Evolutionary conservation across 2,329 filamentous ascomycete genomes (phyloP), one percentile per base, ranked within the genome.

Genomic region (Talaromyces sp.): DNA sequence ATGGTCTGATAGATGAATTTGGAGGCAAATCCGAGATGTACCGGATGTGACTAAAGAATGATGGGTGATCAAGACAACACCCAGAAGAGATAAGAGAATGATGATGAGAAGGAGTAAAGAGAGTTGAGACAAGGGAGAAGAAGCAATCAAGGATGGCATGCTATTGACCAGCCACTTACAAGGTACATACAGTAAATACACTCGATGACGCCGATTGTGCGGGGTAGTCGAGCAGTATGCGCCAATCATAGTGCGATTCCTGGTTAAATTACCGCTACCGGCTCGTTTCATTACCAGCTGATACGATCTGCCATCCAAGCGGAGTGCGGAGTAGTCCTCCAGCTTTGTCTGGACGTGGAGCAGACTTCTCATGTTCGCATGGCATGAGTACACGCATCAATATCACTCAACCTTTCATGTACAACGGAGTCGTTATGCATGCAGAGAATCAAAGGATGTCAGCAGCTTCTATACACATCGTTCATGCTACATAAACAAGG

Each of bases 91-190:
- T 4, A 54, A n/a, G 8, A 33, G 48, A 33, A 35, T 23, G 48
- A 37, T 37, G 50, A 35, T 23, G 48, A 37, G 23, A 31, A 31
- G 16, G 28, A 46, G 37, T 28, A 9, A 37, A 62, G 33, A 21
- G 28, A 28, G 28, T n/a, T 62, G 48, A 61, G 58, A 33, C 46
- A 55, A 61, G 21, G 14, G 23, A 60, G 33, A 33, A 60, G 44
- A 42, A 39, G 9, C 23, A 46, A n/a, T 6, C 55, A 31, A 23
- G 46, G 23, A 16, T 54, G 48, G 16, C 16, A 25, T 50, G 25
- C 16, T 50, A 50, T 28, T 33, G 46, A 31, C 28, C 50, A 54
- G 50, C 50, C 50, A 54, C 50, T 54, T 54, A 35, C 50, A 54
- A 35, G 50, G 28, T 21, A 39, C 44, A 25, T 60, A 35, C 57